These are phyloP conservation scores for Boletus insuetus DNA, from an alignment of 768 basidiomycete species.

Conservation along the genomic window DNA sequence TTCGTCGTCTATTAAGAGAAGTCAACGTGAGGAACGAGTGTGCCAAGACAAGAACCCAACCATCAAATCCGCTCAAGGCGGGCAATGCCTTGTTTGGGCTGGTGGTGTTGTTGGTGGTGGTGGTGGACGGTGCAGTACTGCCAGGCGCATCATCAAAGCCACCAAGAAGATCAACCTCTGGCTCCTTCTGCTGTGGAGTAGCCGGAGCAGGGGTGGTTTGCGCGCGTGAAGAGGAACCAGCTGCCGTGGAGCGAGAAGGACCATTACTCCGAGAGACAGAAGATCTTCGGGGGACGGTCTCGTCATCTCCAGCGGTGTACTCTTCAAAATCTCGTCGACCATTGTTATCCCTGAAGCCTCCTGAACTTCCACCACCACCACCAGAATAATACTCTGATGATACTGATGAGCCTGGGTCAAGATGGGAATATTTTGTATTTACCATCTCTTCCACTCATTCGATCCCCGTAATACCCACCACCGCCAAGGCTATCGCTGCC, in stretches of 20 bases:
- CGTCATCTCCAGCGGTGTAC: constrained; percentile 96
- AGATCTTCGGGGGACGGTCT: constrained; percentile 43
- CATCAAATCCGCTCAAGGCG: constrained; percentile 27
- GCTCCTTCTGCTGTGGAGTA: constrained; percentile 41
- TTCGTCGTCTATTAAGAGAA: constrained; percentile 60
- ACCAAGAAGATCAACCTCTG: constrained; percentile 73
- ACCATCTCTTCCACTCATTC: constrained; percentile 40
- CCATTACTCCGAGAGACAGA: constrained; percentile 34
- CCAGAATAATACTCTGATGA: constrained; percentile 36
- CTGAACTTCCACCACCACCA: constrained; percentile 46
- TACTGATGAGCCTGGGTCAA: constrained; percentile 4
- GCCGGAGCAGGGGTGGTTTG: constrained; percentile 29
- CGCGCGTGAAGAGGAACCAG: constrained; percentile 40
- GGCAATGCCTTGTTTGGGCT: constrained; percentile 33
- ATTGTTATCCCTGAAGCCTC: constrained; percentile 59
- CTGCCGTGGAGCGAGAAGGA: constrained; percentile 29
- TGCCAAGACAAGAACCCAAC: constrained; percentile 8
- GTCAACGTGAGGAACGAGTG: constrained; percentile 3
- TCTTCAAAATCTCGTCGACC: constrained; percentile 76
- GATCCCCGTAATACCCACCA: constrained; percentile 43
- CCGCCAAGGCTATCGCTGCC: constrained; percentile 50
- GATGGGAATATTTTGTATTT: constrained; percentile 18
- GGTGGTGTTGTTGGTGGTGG: constrained; percentile 9
- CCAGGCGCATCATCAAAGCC: constrained; percentile 62
- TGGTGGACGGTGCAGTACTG: constrained; percentile 17